Base-by-base conservation (phyloP, 129 eudicot genomes). In the Artemisia argyi region DNA sequence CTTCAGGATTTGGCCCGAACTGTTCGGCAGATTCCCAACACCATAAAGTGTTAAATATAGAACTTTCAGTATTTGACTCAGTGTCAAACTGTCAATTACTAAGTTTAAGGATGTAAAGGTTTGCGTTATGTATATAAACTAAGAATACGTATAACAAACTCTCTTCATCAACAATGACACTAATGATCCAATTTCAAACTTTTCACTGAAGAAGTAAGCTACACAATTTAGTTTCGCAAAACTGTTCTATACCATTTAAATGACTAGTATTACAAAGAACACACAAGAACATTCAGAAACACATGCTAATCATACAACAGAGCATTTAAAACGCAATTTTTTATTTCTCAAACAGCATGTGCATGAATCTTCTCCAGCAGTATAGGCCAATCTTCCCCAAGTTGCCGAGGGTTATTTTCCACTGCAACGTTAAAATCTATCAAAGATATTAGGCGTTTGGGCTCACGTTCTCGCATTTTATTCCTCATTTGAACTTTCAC, bases 331-430 rank as follows among this genome's bases (percentile, higher is more conserved):
- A 20, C 49, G 50, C 76, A 79, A 69, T 67, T 59, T 73, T 58
- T 58, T 74, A 84, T 54, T 83, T 82, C 62, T 83, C 78, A 28
- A 69, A 77, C 56, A 76, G 82, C 71, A 66, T 64, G 83, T 69
- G 81, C 79, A 69, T 84, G 72, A 58, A 92, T 87, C 75, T 82
- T 92, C 79, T 92, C 98, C 62, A 92, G 79, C 77, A 89, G 72
- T 65, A 89, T 53, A n/a, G 96, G 92, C 98, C 96, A 92, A 68
- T 89, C 91, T 79, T 85, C 91, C 13, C 98, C 98, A 48, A 92
- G 88, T 79, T 87, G 94, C 54, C 32, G 83, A 17, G 95, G 92
- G 65, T 82, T 83, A 61, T 87, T 66, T 87, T 89, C 95, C 92
- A 92, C 80, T 7, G 98, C 95, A 73, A 80, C 83, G 48, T 79